Evolutionary conservation across 1,284 basidiomycete species (phyloP), one percentile per base, ranked within the genome.

Genomic region (Cystobasidium sp.): DNA sequence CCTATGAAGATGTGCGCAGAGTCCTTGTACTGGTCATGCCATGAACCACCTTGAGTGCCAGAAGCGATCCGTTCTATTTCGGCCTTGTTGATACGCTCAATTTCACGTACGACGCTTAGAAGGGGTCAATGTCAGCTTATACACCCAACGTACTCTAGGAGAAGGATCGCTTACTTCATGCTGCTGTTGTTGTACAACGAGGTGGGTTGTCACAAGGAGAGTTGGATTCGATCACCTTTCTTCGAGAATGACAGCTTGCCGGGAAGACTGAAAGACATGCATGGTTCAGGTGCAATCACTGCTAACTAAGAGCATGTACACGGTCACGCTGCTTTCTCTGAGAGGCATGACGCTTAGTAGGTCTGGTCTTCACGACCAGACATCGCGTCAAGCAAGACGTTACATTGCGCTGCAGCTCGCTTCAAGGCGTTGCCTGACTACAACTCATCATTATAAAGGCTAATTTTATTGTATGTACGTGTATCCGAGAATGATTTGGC

Each of bases 1-100:
- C 96, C 95, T 71, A 94, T 85, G 81, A 93, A 97, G 78, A 99
- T 86, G 83, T 98, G 97, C 0, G 96, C 96, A 67, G 94, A 97
- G 83, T 97, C 95, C 59, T 80, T 80, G 76, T 80, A 80, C 76
- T 80, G 75, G 59, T 98, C 94, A 80, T 99, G 96, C 96, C 96
- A 98, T 66, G 93, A 95, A n/a, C 84, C 85, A 39, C 82, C 83
- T 9, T 87, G 87, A 61, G 88, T 88, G 55, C 85, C 85, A 44
- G 92, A 94, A 12, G 94, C 85, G 1, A 53, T 61, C 16, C 63
- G 46, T 64, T 92, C 89, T n/a, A 98, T 88, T 83, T 98, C 96
- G 10, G 86, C 87, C 79, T 95, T 89, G 81, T 98, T 99, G 79
- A 98, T 96, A 81, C 90, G 88, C 80, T 91, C 90, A 78, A 97